Conservation (phyloP, 768 basidiomycete species). For the Collybia sp. region DNA sequence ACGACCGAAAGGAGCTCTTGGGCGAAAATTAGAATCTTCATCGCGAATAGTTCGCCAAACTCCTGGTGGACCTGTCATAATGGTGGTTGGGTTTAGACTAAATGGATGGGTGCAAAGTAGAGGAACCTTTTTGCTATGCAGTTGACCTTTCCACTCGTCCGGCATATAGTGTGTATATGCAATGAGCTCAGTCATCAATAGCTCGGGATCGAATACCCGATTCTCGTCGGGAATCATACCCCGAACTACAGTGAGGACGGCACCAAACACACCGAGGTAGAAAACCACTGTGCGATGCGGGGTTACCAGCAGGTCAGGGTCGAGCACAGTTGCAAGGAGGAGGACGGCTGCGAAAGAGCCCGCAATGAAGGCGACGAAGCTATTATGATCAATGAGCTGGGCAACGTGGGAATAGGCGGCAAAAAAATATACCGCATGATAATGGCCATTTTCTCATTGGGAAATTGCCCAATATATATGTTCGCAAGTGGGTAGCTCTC, state of each 20-base stretch:
- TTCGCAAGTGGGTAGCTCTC: slow-evolving; percentile 87
- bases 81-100: neutral
- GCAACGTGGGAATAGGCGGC: neutral
- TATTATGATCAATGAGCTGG: slow-evolving; percentile 20
- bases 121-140: slow-evolving; percentile 83
- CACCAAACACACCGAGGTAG: slow-evolving; percentile 86
- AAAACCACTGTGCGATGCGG: slow-evolving; percentile 91
- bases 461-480: slow-evolving; percentile 97
- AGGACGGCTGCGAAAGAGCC: slow-evolving; percentile 97
- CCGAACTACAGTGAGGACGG: slow-evolving; percentile 81
- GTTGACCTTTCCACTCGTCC: slow-evolving; percentile 79
- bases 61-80: slow-evolving; percentile 73
- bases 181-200: slow-evolving; percentile 89
- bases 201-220: slow-evolving; percentile 88
- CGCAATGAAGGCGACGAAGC: slow-evolving; percentile 93
- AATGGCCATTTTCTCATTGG: slow-evolving; percentile 88
- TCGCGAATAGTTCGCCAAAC: slow-evolving; percentile 89
- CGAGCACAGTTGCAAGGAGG: slow-evolving; percentile 84
- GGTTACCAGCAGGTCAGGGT: slow-evolving; percentile 92
- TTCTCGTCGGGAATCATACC: slow-evolving; percentile 98
- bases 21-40: slow-evolving; percentile 84
- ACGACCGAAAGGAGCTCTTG: slow-evolving; percentile 90
- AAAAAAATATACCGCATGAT: slow-evolving; percentile 70
- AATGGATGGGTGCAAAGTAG: slow-evolving; percentile 6
- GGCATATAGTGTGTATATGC: slow-evolving; percentile 97